Evolutionary conservation across 2,329 filamentous ascomycete genomes (phyloP).

Genomic region (Pestalotiopsis sp.): DNA sequence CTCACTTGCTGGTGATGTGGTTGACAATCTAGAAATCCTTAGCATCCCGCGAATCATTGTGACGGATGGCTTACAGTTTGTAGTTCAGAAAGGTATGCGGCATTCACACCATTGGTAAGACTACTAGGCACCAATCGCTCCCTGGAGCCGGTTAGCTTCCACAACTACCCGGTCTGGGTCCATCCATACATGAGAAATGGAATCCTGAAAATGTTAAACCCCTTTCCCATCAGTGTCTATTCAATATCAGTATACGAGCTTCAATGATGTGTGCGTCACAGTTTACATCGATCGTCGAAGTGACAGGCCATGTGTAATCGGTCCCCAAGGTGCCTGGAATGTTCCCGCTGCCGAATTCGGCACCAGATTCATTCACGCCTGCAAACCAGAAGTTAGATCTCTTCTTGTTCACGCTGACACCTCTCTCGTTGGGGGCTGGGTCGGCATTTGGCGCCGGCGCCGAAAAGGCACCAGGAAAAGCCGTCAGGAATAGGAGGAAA

Average conservation of each 20-base stretch:
- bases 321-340: background rate
- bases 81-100: constrained; percentile 44
- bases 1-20: constrained; percentile 46
- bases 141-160: constrained; percentile 21
- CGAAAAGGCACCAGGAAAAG: background rate
- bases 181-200: constrained; percentile 45
- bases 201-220: constrained; percentile 62
- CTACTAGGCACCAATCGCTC: constrained; percentile 51
- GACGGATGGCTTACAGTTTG: constrained; percentile 17
- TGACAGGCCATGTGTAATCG: constrained; percentile 5
- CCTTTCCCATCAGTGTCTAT: constrained; percentile 50
- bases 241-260: background rate
- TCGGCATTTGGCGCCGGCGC: background rate
- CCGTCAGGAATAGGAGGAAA: too few species aligned
- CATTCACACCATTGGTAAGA: constrained; percentile 44
- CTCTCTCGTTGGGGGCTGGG: background rate
- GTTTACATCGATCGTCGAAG: constrained; percentile 5
- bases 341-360: constrained; percentile 3
- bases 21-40: constrained; percentile 28
- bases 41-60: too few species aligned
- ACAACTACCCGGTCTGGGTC: too few species aligned
- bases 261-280: background rate
- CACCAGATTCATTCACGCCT: constrained; percentile 10
- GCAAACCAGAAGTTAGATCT: constrained; percentile 1
- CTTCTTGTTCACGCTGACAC: background rate